Percentiles rank a stretch among this genome's conserved stretches.
phyloP scores from a whole-genome alignment of 176 grass and related monocot genomes.

The Bothriochloa decipiens region DNA sequence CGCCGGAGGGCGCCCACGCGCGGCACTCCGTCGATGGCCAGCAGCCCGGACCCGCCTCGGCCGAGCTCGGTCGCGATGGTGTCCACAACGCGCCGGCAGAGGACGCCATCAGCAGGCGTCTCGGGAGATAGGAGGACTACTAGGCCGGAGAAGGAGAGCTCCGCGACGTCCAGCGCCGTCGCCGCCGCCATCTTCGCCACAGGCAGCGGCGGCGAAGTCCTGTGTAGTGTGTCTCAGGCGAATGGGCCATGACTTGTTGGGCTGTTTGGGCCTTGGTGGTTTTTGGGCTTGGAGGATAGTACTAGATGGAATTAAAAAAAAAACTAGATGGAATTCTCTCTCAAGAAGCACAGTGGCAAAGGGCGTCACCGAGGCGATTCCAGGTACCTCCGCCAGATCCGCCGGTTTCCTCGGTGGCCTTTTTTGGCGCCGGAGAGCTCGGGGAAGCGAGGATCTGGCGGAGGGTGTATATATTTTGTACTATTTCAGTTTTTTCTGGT shows the following conservation, averaged over 20 bases:
- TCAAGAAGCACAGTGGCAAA: too few relatives aligned
- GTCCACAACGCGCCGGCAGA: neutral
- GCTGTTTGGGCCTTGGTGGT: neutral
- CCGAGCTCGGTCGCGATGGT: conserved; percentile 57
- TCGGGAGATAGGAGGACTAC: conserved; percentile 44
- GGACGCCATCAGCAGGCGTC: neutral
- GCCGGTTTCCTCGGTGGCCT: too few relatives aligned
- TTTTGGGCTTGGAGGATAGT: neutral
- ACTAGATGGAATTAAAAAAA: too few relatives aligned
- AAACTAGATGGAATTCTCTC: too few relatives aligned
- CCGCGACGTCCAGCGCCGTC: conserved; percentile 49
- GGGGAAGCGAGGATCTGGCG: too few relatives aligned
- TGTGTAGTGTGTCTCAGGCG: too few relatives aligned
- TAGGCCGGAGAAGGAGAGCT: conserved; percentile 66
- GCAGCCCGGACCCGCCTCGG: conserved; percentile 57
- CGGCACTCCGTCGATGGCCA: conserved; percentile 57
- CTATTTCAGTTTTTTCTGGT: too few relatives aligned
- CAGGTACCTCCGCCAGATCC: too few relatives aligned
- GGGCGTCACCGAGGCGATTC: too few relatives aligned
- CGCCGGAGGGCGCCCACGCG: conserved; percentile 50
- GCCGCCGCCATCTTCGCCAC: neutral
- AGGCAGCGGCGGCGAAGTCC: neutral
- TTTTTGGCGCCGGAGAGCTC: too few relatives aligned
- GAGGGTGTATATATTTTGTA: too few relatives aligned
- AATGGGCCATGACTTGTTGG: neutral